phyloP scores from a whole-genome alignment of 352 stramenopile species.

The Aphanomyces invadans region DNA sequence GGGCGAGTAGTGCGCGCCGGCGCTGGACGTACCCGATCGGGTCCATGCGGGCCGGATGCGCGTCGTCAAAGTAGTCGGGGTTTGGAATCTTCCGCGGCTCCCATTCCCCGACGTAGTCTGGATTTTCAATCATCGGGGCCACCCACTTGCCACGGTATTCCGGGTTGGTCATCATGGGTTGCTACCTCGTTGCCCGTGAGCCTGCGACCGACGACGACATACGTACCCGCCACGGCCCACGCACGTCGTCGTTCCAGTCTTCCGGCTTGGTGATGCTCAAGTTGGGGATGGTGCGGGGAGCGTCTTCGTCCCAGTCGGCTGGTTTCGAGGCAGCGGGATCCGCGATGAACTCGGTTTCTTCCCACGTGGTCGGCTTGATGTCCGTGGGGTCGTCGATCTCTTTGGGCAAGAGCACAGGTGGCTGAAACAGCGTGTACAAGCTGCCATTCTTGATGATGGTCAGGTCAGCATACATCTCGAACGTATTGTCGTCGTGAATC shows the following conservation, averaged over 20 bases:
- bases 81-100: slow-evolving; percentile 85
- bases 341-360: slow-evolving; percentile 81
- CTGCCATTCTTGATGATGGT: slow-evolving; percentile 74
- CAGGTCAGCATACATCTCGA: slow-evolving; percentile 89
- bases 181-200: too few relatives aligned
- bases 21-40: slow-evolving; percentile 56
- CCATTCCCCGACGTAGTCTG: slow-evolving; percentile 89
- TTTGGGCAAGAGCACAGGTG: slow-evolving; percentile 78
- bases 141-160: slow-evolving; percentile 90
- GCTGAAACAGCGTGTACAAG: slow-evolving; percentile 76
- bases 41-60: slow-evolving; percentile 68
- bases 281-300: slow-evolving; percentile 78
- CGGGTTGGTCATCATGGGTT: slow-evolving; percentile 84
- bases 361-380: slow-evolving; percentile 89
- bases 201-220: too few relatives aligned
- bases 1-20: too few relatives aligned
- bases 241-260: slow-evolving; percentile 69
- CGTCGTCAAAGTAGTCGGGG: slow-evolving; percentile 82
- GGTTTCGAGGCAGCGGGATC: slow-evolving; percentile 85
- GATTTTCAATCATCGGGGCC: slow-evolving; percentile 86
- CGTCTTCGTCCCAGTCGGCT: slow-evolving; percentile 90
- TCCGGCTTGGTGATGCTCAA: slow-evolving; percentile 77
- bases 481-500: slow-evolving; percentile 85
- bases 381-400: slow-evolving; percentile 90
- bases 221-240: slow-evolving; percentile 19